Conservation (phyloP, 2,329 filamentous ascomycete genomes). For the Aspergillus fischeri region DNA sequence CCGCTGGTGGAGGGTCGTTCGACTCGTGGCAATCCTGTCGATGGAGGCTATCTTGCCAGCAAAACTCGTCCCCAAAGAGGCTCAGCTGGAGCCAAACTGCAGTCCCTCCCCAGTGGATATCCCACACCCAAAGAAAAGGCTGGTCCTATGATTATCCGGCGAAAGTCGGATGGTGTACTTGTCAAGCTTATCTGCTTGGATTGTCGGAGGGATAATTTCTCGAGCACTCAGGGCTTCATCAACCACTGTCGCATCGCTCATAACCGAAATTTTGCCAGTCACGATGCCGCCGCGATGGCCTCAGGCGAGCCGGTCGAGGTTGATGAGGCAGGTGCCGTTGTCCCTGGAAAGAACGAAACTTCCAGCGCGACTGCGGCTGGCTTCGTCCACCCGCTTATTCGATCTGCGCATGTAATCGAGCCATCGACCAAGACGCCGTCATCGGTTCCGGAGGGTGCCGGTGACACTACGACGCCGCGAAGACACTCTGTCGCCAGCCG, state of each 20-base stretch:
- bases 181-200: slow-evolving; percentile 89
- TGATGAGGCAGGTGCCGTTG: slow-evolving; percentile 52
- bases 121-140: slow-evolving; percentile 73
- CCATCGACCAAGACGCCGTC: slow-evolving; percentile 14
- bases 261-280: slow-evolving; percentile 87
- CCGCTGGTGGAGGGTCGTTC: slow-evolving; percentile 64
- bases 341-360: slow-evolving; percentile 36
- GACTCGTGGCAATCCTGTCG: slow-evolving; percentile 70
- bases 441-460: slow-evolving; percentile 9
- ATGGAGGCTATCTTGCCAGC: slow-evolving; percentile 47
- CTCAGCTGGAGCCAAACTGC: slow-evolving; percentile 60
- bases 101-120: slow-evolving; percentile 67
- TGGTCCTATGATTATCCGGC: slow-evolving; percentile 78
- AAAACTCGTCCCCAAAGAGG: slow-evolving; percentile 57
- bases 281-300: slow-evolving; percentile 85
- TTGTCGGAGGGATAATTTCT: slow-evolving; percentile 87
- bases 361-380: slow-evolving; percentile 36
- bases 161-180: slow-evolving; percentile 72
- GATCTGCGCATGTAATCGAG: slow-evolving; percentile 46
- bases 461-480: slow-evolving; percentile 15
- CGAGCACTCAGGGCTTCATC: slow-evolving; percentile 97
- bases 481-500: slow-evolving; percentile 14
- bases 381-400: slow-evolving; percentile 60
- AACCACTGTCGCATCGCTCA: slow-evolving; percentile 98
- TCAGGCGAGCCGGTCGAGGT: slow-evolving; percentile 79